phyloP scores from a whole-genome alignment of 2,329 filamentous ascomycete species.

The Juglanconis oblonga region DNA sequence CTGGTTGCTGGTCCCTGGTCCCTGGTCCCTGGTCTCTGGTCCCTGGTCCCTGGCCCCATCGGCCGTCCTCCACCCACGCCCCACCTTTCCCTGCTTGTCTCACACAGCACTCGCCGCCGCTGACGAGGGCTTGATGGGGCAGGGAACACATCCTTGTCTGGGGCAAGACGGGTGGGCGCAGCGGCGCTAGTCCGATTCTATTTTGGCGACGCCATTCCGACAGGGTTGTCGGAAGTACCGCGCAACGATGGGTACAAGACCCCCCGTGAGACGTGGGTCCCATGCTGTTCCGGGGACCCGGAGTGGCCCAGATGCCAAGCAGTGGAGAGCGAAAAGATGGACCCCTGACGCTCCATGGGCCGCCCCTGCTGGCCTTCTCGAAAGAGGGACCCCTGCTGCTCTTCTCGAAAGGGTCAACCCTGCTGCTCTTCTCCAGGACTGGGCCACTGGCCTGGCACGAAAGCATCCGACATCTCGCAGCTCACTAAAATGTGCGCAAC shows the following conservation, averaged over 20 bases:
- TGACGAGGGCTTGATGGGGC: constrained; percentile 38
- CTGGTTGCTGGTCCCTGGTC: no score
- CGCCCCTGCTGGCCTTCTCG: no score
- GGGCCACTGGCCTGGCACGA: background rate
- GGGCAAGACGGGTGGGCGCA: constrained; percentile 37
- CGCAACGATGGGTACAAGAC: constrained; percentile 18
- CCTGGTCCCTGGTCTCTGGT: no score
- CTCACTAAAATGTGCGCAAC: constrained; percentile 13
- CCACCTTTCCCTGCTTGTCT: constrained; percentile 46
- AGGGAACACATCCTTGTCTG: constrained; percentile 34
- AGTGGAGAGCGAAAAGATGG: constrained; percentile 8
- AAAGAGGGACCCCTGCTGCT: constrained; percentile 2
- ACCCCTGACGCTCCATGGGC: constrained; percentile 5
- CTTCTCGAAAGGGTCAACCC: constrained; percentile 2
- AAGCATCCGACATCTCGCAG: constrained; percentile 19
- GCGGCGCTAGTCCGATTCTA: constrained; percentile 37
- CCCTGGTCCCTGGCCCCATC: constrained; percentile 9
- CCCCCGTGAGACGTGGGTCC: constrained; percentile 17
- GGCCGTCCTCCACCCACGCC: constrained; percentile 19
- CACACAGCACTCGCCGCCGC: constrained; percentile 38
- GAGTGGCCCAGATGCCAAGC: constrained; percentile 16
- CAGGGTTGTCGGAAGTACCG: constrained; percentile 22
- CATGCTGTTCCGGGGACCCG: constrained; percentile 17
- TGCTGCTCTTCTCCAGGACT: constrained; percentile 2
- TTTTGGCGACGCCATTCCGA: constrained; percentile 27